Percentiles rank a stretch among this genome's conserved stretches.
These are phyloP conservation scores for Backusella westeae DNA, from an alignment of 192 early-diverging fungal species.

Conservation along the genomic window DNA sequence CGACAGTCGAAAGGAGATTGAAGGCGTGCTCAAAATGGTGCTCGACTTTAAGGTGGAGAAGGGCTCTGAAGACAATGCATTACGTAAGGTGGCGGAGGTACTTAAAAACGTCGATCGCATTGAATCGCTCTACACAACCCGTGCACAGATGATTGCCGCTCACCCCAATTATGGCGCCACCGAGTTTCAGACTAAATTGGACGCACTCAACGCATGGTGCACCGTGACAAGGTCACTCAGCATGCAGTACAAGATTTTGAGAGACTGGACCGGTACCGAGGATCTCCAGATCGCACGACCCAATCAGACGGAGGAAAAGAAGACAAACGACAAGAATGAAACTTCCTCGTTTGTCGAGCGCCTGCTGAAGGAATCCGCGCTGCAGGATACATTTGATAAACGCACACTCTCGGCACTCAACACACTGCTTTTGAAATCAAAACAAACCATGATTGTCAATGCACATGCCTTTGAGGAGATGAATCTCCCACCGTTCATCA, in stretches of 20 bases:
- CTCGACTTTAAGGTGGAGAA: constrained; percentile 53
- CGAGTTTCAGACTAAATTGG: constrained; percentile 65
- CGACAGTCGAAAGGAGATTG: constrained; percentile 60
- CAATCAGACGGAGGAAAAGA: not conserved
- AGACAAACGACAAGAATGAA: constrained; percentile 13
- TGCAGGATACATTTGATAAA: constrained; percentile 74
- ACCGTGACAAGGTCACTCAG: constrained; percentile 68
- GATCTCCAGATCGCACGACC: constrained; percentile 53
- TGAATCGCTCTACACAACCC: constrained; percentile 76
- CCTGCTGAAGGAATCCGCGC: constrained; percentile 78
- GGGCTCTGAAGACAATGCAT: constrained; percentile 34
- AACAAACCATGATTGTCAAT: constrained; percentile 70
- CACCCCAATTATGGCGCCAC: constrained; percentile 69
- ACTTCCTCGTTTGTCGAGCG: constrained; percentile 82
- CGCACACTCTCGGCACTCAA: constrained; percentile 63
- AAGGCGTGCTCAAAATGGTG: constrained; percentile 54
- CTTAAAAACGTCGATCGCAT: constrained; percentile 74
- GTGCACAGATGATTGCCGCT: constrained; percentile 54
- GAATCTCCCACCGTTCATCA: constrained; percentile 69
- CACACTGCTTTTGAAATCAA: constrained; percentile 58
- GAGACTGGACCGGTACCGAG: constrained; percentile 81
- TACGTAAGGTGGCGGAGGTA: constrained; percentile 65
- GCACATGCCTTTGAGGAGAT: constrained; percentile 62
- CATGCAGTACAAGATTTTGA: constrained; percentile 72
- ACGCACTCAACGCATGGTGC: constrained; percentile 76